Evolutionary conservation across 208 protist species (phyloP).

Genomic region (Crithidia thermophila): DNA sequence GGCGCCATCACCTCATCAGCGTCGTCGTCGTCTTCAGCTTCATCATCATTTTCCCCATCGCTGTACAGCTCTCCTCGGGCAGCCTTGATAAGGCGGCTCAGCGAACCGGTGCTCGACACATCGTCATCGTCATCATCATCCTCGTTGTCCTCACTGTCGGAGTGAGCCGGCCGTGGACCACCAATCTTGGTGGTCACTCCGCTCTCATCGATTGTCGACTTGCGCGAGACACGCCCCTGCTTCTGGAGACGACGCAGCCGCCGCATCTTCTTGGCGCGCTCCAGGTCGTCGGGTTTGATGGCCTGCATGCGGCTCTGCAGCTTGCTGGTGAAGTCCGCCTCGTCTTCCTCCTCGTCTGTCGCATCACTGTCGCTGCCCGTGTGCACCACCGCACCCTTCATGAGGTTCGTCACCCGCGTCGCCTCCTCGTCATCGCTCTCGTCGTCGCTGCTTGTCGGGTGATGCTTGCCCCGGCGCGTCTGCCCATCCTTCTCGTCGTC

Average conservation of each 20-base stretch:
- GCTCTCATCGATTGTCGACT: constrained; percentile 60
- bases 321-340: constrained; percentile 45
- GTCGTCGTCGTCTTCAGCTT: not conserved
- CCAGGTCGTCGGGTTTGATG: constrained; percentile 51
- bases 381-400: constrained; percentile 44
- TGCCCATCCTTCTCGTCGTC: constrained; percentile 17
- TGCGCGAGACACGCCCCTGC: constrained; percentile 65
- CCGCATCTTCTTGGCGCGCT: constrained; percentile 77
- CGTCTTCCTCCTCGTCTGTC: constrained; percentile 20
- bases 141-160: constrained; percentile 28
- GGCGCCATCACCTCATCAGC: not conserved
- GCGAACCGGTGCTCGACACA: constrained; percentile 29
- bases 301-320: constrained; percentile 58
- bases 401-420: constrained; percentile 32
- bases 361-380: constrained; percentile 24
- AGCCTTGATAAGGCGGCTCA: constrained; percentile 26
- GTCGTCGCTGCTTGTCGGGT: not conserved
- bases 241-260: constrained; percentile 77
- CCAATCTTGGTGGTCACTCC: constrained; percentile 33
- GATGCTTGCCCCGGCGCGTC: not conserved
- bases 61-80: constrained; percentile 33
- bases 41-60: constrained; percentile 37
- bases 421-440: constrained; percentile 8
- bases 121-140: constrained; percentile 32
- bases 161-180: constrained; percentile 15